These are phyloP conservation scores for Ammopiptanthus mongolicus DNA, from an alignment of 306 rosid species.

Conservation along the genomic window DNA sequence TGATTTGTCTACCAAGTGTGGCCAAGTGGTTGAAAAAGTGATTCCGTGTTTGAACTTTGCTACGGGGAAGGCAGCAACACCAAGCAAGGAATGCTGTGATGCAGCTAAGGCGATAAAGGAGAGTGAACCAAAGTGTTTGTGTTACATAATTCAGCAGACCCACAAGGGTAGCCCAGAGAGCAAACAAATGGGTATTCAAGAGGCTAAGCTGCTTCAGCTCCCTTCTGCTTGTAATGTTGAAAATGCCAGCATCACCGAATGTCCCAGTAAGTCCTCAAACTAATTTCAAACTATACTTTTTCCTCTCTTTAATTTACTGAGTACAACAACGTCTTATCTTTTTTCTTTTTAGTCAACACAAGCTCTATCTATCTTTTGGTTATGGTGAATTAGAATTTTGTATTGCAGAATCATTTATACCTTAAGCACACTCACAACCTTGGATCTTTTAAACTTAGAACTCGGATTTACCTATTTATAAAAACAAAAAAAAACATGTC, in stretches of 20 bases:
- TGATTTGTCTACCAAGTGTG: constrained; percentile 35
- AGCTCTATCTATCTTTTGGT: no score
- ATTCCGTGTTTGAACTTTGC: constrained; percentile 49
- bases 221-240: constrained; percentile 60
- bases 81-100: constrained; percentile 61
- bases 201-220: constrained; percentile 60
- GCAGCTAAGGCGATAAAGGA: constrained; percentile 41
- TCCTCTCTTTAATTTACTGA: no score
- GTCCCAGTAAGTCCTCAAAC: constrained; percentile 64
- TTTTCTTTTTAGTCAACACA: no score
- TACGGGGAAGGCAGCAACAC: constrained; percentile 46
- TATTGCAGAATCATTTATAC: no score
- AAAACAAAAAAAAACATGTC: no score
- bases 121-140: constrained; percentile 62
- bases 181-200: constrained; percentile 57
- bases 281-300: no score
- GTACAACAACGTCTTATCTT: no score
- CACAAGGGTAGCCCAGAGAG: constrained; percentile 45
- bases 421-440: no score
- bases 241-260: constrained; percentile 46
- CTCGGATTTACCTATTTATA: no score
- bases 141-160: constrained; percentile 59
- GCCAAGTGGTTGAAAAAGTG: constrained; percentile 35
- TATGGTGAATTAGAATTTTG: no score
- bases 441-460: no score